Base-by-base conservation (phyloP, 2,329 filamentous ascomycete genomes). In the Monilinia fructigena region DNA sequence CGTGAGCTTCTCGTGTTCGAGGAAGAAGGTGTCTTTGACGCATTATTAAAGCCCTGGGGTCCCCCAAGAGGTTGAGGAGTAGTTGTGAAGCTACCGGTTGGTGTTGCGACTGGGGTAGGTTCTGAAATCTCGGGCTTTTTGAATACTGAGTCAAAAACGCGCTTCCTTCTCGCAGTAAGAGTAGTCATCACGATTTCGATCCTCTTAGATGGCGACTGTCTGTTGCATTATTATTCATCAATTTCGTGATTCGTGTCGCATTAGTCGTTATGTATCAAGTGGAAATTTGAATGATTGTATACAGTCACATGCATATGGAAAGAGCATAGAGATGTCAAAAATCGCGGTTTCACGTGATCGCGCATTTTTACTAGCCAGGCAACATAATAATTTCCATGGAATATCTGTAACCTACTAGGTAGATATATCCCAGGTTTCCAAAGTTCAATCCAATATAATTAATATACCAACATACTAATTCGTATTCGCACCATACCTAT, bases 141-240 rank as follows among this genome's bases (percentile, higher is more conserved):
- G 65, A 77, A 77, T 38, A 77, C 75, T 10, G 74, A 74, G 48
- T 74, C 66, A 67, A 76, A 75, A 61, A 76, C 74, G 67, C 74
- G 75, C 66, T 68, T 68, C 56, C 71, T 72, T 55, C 66, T 68
- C 55, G 66, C 62, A 42, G 50, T 62, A 40, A 70, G 47, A 38
- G 63, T 54, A n/a, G 63, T 28, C 63, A 65, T 65, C 35, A 60
- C 48, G 35, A 54, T n/a, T 3, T 6, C n/a, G 38, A 48, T 4
- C 6, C 10, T 47, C 26, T 38, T 1, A 42, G 31, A 23, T 3
- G 16, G 12, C 11, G 12, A 23, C 48, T 3, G 11, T 5, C 12
- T 48, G n/a, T 47, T 56, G 28, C 40, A 64, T 48, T n/a, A 38
- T 48, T 59, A 50, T 10, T 50, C 20, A 64, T 56, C 12, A 8